Percentiles rank a stretch among this genome's conserved stretches.
Evolutionary conservation across 495 filamentous ascomycete species (phyloP).

Genomic region (Collariella sp.): DNA sequence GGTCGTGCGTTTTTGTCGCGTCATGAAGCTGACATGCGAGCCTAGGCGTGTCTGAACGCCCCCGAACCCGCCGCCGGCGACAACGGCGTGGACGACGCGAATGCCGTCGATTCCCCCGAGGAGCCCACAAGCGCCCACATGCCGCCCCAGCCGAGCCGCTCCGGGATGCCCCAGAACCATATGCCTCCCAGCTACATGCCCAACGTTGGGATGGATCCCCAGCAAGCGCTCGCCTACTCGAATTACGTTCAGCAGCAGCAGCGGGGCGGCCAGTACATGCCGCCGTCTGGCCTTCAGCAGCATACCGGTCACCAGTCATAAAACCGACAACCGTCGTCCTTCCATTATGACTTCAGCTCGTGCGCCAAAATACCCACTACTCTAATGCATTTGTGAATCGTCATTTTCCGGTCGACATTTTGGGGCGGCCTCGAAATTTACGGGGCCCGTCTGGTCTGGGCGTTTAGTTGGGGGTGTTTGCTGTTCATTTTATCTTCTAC

Average conservation of each 20-base stretch:
- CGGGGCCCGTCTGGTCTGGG: conserved; percentile 21
- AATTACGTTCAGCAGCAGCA: conserved; percentile 50
- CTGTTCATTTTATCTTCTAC: conserved; percentile 24
- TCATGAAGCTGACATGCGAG: background rate
- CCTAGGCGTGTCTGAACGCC: conserved; percentile 86
- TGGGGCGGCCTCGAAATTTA: conserved; percentile 15
- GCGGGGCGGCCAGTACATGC: conserved; percentile 44
- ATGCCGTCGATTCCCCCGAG: conserved; percentile 55
- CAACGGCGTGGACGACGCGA: conserved; percentile 75
- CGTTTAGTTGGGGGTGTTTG: conserved; percentile 24
- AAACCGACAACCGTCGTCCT: background rate
- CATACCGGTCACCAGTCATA: conserved; percentile 48
- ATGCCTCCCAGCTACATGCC: conserved; percentile 44
- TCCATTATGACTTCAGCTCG: conserved; percentile 26
- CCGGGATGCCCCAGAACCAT: conserved; percentile 44
- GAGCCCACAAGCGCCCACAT: conserved; percentile 51
- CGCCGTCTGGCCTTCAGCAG: conserved; percentile 46
- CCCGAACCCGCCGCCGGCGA: conserved; percentile 86
- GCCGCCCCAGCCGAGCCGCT: conserved; percentile 45
- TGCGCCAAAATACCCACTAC: conserved; percentile 41
- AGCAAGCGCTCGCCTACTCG: conserved; percentile 53
- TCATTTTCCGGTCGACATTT: conserved; percentile 27
- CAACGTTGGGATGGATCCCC: conserved; percentile 47
- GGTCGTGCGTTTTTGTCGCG: background rate
- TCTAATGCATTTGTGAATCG: conserved; percentile 44